Base-by-base conservation (phyloP, 108 stramenopile genomes). In the Skeletonema menzelii region DNA sequence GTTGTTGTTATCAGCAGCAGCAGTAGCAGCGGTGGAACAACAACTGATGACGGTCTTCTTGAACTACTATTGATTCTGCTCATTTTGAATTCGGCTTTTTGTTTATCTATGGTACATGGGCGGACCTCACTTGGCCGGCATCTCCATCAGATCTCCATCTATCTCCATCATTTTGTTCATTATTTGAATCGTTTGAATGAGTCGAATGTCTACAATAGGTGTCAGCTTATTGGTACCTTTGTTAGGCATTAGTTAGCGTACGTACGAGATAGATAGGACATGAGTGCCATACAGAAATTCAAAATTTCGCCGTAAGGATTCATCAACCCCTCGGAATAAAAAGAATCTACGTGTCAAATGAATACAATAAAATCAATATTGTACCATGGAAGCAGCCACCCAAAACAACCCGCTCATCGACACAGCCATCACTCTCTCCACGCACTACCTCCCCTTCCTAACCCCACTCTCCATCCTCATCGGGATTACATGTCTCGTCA, bases 381-480 rank as follows among this genome's bases (percentile, higher is more conserved):
- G n/a, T n/a, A n/a, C n/a, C 20, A 53, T 22, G 20, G 22, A 53
- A 5, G 8, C 19, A 19, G 7, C 2, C 22, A 20, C 2, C 22
- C 19, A 22, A 3, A 53, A 53, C 49, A 19, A n/a, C n/a, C n/a
- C 15, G 8, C 19, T 53, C 19, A 53, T 22, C 19, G 19, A 20
- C 49, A 20, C 22, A 22, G 22, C 49, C 44, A 37, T 0, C 70
- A n/a, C 17, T 8, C 49, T 69, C 63, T 69, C 67, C 40, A 27
- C 66, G 0, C 35, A 8, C 15, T 63, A 42, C 59, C 70, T 71
- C 32, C 77, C 69, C 47, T n/a, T n/a, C n/a, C 62, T 79, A 38
- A 19, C 79, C n/a, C 79, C 79, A n/a, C 56, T 69, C 19, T 72
- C 79, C 11, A 73, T 61, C 1, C 40, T 37, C 28, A 73, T 79